phyloP scores from a whole-genome alignment of 768 basidiomycete species.

The Crepidotus variabilis region DNA sequence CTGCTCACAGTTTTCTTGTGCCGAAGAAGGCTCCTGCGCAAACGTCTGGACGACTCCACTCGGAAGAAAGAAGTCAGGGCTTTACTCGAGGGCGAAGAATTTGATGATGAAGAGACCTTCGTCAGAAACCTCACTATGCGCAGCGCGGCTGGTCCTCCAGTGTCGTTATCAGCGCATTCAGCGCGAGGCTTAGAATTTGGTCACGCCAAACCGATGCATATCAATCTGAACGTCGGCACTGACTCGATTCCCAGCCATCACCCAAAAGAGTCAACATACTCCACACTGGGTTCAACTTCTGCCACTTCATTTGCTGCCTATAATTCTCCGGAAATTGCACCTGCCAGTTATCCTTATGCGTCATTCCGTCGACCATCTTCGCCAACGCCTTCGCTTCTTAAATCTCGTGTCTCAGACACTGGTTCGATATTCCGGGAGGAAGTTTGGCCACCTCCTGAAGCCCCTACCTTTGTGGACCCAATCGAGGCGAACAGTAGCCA shows the following conservation, averaged over 20 bases:
- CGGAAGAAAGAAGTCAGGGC: conserved; percentile 20
- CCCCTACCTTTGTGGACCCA: conserved; percentile 34
- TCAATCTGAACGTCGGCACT: background rate
- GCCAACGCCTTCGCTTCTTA: conserved; percentile 32
- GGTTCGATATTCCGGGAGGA: conserved; percentile 48
- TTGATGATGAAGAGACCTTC: conserved; percentile 28
- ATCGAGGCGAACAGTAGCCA: conserved; percentile 28
- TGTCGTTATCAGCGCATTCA: background rate
- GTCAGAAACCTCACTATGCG: conserved; percentile 13
- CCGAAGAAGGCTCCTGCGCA: conserved; percentile 32
- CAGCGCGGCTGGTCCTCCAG: background rate
- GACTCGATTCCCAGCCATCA: background rate
- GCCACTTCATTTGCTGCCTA: background rate
- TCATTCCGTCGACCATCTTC: conserved; percentile 15
- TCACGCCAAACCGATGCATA: background rate
- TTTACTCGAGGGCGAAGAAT: conserved; percentile 31
- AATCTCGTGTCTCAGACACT: conserved; percentile 35
- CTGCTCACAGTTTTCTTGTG: conserved; percentile 34
- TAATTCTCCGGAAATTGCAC: conserved; percentile 3
- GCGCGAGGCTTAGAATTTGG: background rate
- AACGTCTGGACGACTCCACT: conserved; percentile 21
- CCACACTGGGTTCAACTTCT: background rate
- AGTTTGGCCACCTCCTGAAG: conserved; percentile 38
- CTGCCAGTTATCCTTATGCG: background rate
- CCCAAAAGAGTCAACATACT: background rate